Evolutionary conservation across 371 early-diverging fungal genomes (phyloP), one percentile per base, ranked within the genome.

Genomic region (Apophysomyces sp.): DNA sequence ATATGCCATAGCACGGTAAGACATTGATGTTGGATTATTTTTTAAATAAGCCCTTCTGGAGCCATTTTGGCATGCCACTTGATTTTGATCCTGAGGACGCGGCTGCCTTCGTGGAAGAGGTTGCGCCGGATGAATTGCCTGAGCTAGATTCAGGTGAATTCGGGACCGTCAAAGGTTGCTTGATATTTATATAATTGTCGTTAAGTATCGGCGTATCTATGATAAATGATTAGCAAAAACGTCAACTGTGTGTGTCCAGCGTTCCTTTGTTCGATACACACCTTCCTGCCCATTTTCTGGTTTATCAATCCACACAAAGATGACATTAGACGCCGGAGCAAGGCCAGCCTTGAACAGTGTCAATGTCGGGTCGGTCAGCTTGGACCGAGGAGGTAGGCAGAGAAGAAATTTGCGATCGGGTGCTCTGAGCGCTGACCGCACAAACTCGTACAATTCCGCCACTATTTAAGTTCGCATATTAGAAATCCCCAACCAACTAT

Each of bases 11-110:
- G n/a, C n/a, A n/a, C n/a, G n/a, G n/a, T n/a, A n/a, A 21, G 16
- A 26, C 9, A n/a, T 49, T 49, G n/a, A 13, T 49, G 49, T 9
- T 3, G 8, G 49, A n/a, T 62, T 68, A 73, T 63, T 78, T 81
- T 59, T 76, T 81, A 40, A 78, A 81, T 15, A 81, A 32, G 4
- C 81, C 81, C 34, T 81, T 81, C 34, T 78, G 74, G 15, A 81
- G 58, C 81, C 81, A 81, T 62, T 74, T 78, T 30, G 81, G 81
- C 9, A 81, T 62, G 13, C 59, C 37, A n/a, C 63, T 74, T 52
- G 65, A 15, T 24, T 58, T 52, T 31, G 58, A 11, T 15, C 63
- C 36, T 8, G 60, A 57, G n/a, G 52, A 21, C 41, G 55, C 6
- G 18, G 29, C 18, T 39, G 52, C 40, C 15, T 56, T 58, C n/a